Evolutionary conservation across 352 stramenopile species (phyloP).

Genomic region (Globisporangium abappressorium): DNA sequence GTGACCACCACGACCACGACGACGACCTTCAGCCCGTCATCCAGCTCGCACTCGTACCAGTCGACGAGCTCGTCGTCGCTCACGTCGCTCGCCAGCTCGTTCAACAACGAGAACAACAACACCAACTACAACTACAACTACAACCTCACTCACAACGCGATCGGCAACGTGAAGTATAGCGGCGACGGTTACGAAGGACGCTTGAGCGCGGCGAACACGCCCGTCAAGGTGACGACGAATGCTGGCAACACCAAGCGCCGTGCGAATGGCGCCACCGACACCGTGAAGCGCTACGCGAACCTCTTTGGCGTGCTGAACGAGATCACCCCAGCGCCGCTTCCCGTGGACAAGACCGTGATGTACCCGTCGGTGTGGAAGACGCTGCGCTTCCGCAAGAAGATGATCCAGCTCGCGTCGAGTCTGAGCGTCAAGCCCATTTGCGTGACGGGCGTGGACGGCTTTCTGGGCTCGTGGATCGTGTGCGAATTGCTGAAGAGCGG

Average conservation of each 20-base stretch:
- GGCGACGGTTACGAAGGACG: slow-evolving; percentile 8
- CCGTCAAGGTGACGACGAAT: slow-evolving; percentile 11
- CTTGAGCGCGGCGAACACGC: slow-evolving; percentile 13
- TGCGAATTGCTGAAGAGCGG: slow-evolving; percentile 70
- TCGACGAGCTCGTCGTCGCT: slow-evolving; percentile 25
- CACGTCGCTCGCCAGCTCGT: slow-evolving; percentile 17
- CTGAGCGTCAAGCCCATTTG: slow-evolving; percentile 81
- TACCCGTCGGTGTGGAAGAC: slow-evolving; percentile 81
- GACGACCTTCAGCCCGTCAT: slow-evolving; percentile 17
- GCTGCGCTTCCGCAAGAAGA: slow-evolving; percentile 80
- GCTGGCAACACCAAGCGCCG: slow-evolving; percentile 10
- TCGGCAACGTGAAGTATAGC: slow-evolving; percentile 9
- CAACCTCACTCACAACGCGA: slow-evolving; percentile 17
- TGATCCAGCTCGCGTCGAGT: slow-evolving; percentile 70
- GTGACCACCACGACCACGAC: background rate
- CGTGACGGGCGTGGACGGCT: slow-evolving; percentile 84
- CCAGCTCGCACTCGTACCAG: slow-evolving; percentile 16
- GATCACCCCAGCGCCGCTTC: slow-evolving; percentile 9
- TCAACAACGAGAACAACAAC: slow-evolving; percentile 17
- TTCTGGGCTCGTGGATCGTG: slow-evolving; percentile 85
- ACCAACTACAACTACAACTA: slow-evolving; percentile 6
- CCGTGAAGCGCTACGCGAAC: slow-evolving; percentile 19
- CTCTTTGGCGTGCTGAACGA: slow-evolving; percentile 20
- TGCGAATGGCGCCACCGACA: slow-evolving; percentile 8
- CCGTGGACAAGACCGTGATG: slow-evolving; percentile 33